A percentile compares a stretch with the other conserved stretches of the same genome.
Conservation (phyloP, 805 yeast species). For the Torulaspora quercuum region DNA sequence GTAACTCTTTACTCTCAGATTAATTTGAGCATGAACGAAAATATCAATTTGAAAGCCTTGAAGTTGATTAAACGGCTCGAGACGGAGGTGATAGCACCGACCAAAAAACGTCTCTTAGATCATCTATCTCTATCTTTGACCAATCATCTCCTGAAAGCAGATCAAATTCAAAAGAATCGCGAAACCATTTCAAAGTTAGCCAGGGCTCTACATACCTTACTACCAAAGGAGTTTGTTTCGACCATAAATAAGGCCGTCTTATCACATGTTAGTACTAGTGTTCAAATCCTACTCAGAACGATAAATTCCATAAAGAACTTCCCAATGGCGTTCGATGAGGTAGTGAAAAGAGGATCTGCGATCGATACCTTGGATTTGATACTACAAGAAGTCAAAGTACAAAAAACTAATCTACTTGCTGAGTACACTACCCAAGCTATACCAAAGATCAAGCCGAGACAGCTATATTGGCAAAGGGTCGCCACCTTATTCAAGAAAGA, state of each 20-base stretch:
- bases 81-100: conserved; percentile 18
- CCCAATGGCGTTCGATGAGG: conserved; percentile 25
- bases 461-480: conserved; percentile 30
- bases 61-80: conserved; percentile 29
- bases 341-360: conserved; percentile 15
- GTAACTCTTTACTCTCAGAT: conserved; percentile 31
- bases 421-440: conserved; percentile 22
- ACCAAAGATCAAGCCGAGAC: conserved; percentile 20
- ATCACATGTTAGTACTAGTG: conserved; percentile 18
- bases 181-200: conserved; percentile 14
- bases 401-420: conserved; percentile 18
- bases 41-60: conserved; percentile 29
- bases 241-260: conserved; percentile 26
- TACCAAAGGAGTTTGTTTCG: conserved; percentile 25
- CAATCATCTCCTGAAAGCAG: conserved; percentile 16
- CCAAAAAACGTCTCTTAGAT: conserved; percentile 24
- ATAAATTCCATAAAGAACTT: conserved; percentile 32
- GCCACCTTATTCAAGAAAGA: conserved; percentile 29
- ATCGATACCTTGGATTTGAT: conserved; percentile 21
- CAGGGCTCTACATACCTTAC: conserved; percentile 22
- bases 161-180: conserved; percentile 11
- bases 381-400: conserved; percentile 17
- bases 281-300: conserved; percentile 27
- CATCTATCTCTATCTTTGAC: conserved; percentile 18
- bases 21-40: conserved; percentile 24